Evolutionary conservation across 2,329 filamentous ascomycete genomes (phyloP).

Genomic region (Claviceps monticola): DNA sequence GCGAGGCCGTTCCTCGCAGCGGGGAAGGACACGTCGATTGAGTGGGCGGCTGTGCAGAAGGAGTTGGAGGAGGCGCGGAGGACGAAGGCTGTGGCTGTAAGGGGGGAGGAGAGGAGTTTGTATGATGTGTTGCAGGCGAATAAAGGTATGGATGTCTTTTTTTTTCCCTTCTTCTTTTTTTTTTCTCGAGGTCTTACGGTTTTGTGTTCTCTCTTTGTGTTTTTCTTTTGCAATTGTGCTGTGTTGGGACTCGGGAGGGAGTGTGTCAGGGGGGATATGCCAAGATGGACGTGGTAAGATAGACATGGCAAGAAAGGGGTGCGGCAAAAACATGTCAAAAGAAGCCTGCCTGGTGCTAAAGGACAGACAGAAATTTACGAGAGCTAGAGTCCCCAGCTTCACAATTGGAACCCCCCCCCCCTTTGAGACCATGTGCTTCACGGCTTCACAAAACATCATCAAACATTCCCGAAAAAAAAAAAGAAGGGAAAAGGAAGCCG

Average conservation of each 20-base stretch:
- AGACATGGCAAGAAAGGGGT: too few relatives aligned
- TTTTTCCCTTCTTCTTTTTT: not conserved
- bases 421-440: too few relatives aligned
- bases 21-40: conserved; percentile 18
- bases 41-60: conserved; percentile 52
- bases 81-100: conserved; percentile 35
- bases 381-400: too few relatives aligned
- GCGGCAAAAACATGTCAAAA: too few relatives aligned
- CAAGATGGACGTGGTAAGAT: too few relatives aligned
- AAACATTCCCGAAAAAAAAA: not conserved
- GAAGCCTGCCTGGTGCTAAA: too few relatives aligned
- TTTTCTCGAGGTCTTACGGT: not conserved
- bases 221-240: not conserved
- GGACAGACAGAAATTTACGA: too few relatives aligned
- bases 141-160: conserved; percentile 42
- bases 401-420: too few relatives aligned
- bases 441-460: too few relatives aligned
- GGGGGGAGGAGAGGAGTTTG: conserved; percentile 43
- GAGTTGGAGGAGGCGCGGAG: conserved; percentile 49
- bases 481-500: not conserved
- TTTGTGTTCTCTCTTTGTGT: not conserved
- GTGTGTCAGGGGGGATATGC: too few relatives aligned
- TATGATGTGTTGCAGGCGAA: conserved; percentile 70
- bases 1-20: not conserved
- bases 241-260: too few relatives aligned